These are phyloP conservation scores for Cucurbita pepo DNA, from an alignment of 306 rosid genomes.

Conservation along the genomic window DNA sequence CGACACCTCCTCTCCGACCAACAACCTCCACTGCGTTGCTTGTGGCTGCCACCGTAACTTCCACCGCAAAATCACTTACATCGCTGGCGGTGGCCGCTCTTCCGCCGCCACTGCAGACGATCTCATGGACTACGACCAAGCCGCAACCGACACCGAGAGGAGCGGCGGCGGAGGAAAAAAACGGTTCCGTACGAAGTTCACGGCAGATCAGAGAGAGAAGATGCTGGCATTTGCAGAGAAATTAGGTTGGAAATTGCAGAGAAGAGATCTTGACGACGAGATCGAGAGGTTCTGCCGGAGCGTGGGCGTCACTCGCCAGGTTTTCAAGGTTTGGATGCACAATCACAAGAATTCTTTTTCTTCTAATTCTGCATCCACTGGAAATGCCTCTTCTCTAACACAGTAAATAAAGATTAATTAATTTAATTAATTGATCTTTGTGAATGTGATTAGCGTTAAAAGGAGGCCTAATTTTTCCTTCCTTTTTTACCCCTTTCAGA, in stretches of 20 bases:
- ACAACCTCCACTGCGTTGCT: slow-evolving; percentile 45
- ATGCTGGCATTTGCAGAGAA: slow-evolving; percentile 80
- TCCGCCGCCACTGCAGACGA: neutral
- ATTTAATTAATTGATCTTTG: neutral
- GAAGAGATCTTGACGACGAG: slow-evolving; percentile 4
- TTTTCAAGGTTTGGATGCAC: slow-evolving; percentile 9
- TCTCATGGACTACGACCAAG: neutral
- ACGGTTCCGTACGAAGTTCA: slow-evolving; percentile 63
- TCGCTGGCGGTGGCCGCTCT: neutral
- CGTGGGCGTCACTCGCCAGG: slow-evolving; percentile 2
- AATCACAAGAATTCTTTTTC: slow-evolving; percentile 5
- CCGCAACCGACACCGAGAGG: neutral
- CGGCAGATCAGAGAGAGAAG: slow-evolving; percentile 66
- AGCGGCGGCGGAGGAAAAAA: slow-evolving; percentile 23
- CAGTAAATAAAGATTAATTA: neutral
- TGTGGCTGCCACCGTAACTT: slow-evolving; percentile 87
- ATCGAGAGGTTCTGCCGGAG: slow-evolving; percentile 6
- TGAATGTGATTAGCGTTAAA: neutral
- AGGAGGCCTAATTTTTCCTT: neutral
- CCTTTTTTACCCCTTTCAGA: neutral
- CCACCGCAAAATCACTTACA: slow-evolving; percentile 45
- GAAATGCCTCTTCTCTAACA: slow-evolving; percentile 3
- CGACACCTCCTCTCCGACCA: slow-evolving; percentile 5
- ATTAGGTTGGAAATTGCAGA: slow-evolving; percentile 22
- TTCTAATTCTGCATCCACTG: slow-evolving; percentile 5